Evolutionary conservation across 192 early-diverging fungal species (phyloP).

Genomic region (Mortierella claussenii): DNA sequence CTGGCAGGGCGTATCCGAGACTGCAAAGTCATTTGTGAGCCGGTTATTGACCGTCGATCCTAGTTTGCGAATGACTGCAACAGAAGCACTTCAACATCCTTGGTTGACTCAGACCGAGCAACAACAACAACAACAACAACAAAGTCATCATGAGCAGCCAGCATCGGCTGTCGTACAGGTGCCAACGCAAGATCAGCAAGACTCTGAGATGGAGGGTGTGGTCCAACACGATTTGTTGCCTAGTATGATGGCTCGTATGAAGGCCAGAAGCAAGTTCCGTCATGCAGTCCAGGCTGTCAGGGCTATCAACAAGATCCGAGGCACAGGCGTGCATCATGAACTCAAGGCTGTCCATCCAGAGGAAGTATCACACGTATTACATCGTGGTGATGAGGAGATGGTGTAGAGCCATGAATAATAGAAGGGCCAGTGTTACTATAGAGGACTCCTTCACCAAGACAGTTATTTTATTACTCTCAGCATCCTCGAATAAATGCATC

Average conservation of each 20-base stretch:
- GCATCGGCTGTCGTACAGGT: no score
- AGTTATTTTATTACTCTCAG: no score
- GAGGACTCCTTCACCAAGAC: no score
- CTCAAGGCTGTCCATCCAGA: slow-evolving; percentile 15
- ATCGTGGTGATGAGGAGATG: slow-evolving; percentile 20
- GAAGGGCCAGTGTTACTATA: no score
- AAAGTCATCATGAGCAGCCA: neutral
- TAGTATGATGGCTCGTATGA: slow-evolving; percentile 71
- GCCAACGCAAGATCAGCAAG: neutral
- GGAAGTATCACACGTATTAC: slow-evolving; percentile 33
- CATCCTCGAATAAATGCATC: no score
- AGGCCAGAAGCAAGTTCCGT: slow-evolving; percentile 61
- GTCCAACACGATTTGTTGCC: slow-evolving; percentile 65
- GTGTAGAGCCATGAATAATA: neutral
- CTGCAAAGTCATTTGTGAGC: slow-evolving; percentile 79
- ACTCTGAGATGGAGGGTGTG: slow-evolving; percentile 24
- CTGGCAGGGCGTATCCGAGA: slow-evolving; percentile 68
- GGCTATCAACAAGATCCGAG: slow-evolving; percentile 60
- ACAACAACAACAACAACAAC: slow-evolving; percentile 5
- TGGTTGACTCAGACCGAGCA: slow-evolving; percentile 66
- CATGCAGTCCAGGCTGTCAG: slow-evolving; percentile 71
- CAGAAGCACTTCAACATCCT: slow-evolving; percentile 77
- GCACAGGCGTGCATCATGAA: neutral
- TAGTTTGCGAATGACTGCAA: slow-evolving; percentile 73
- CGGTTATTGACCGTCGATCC: slow-evolving; percentile 76